Evolutionary conservation across 2,329 filamentous ascomycete species (phyloP), one percentile per base, ranked within the genome.

Genomic region (Hypoxylon sp.): DNA sequence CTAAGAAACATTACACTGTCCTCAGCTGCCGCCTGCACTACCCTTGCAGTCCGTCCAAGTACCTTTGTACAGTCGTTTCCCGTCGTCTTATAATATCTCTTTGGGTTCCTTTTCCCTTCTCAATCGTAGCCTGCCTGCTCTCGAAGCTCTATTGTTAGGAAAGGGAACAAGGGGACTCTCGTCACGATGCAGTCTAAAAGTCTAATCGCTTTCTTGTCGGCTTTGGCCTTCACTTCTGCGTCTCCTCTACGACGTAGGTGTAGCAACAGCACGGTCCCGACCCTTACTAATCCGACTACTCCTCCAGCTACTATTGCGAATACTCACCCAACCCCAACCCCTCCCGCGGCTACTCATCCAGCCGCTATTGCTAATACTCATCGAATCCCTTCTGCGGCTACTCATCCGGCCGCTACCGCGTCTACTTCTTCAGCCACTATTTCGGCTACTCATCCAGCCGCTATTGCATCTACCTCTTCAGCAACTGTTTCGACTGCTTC

Each of bases 161-260:
- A 26, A 44, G 63, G 47, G 47, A 53, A 51, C n/a, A n/a, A n/a
- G n/a, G n/a, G n/a, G n/a, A 46, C 55, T 30, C 17, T 55, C 15
- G 41, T 44, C 53, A 70, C 55, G n/a, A 76, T 76, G 74, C 70
- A 74, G 63, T 67, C 71, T 20, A 68, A 63, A 64, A 65, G 64
- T 51, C 43, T 72, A 20, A 44, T 75, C 46, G 60, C 68, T 50
- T 61, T 75, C 46, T 48, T 73, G 37, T 72, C 74, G 64, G 68
- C 64, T 30, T 32, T 75, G 39, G 67, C 71, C 55, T 32, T 71
- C 17, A 59, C 71, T 1, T 71, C 72, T 32, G 73, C 74, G 34
- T 66, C 64, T 17, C 74, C 74, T 39, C 24, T 75, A 37, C 44
- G 64, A 34, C 68, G 67, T 49, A 68, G 68, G 41, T 70, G 68